Conservation (phyloP, 495 filamentous ascomycete species). For the Chlorociboria aeruginascens region DNA sequence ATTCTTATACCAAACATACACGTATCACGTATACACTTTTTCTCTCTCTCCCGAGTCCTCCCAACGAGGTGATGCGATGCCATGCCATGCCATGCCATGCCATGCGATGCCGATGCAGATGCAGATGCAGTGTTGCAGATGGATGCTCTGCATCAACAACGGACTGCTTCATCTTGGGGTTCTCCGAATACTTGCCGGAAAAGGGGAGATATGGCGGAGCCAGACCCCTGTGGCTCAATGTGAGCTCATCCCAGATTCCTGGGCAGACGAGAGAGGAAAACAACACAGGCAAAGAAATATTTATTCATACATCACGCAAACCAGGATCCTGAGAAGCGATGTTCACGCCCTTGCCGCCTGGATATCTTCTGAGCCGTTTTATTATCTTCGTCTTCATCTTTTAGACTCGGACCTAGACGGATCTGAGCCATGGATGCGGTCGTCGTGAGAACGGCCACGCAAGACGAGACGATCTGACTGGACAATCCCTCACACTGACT, state of each 20-base stretch:
- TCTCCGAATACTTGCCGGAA: background rate
- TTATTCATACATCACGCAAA: no score
- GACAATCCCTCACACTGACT: background rate
- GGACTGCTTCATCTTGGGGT: background rate
- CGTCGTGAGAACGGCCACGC: background rate
- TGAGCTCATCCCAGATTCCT: no score
- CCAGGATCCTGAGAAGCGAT: background rate
- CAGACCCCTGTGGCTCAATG: no score
- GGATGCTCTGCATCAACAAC: no score
- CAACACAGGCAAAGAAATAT: no score
- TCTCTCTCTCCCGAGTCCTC: no score
- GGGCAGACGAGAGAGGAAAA: no score
- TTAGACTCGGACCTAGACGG: background rate
- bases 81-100: background rate
- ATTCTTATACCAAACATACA: no score
- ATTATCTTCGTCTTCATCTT: background rate
- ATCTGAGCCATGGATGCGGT: background rate
- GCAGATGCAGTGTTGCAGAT: no score
- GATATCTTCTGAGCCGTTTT: background rate
- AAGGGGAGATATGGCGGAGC: no score
- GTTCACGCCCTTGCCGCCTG: background rate
- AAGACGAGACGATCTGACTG: background rate
- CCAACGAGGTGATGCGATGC: background rate
- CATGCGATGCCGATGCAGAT: background rate
- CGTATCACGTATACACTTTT: no score